Evolutionary conservation across 2,329 filamentous ascomycete genomes (phyloP), one percentile per base, ranked within the genome.

Genomic region (Ilyonectria robusta): DNA sequence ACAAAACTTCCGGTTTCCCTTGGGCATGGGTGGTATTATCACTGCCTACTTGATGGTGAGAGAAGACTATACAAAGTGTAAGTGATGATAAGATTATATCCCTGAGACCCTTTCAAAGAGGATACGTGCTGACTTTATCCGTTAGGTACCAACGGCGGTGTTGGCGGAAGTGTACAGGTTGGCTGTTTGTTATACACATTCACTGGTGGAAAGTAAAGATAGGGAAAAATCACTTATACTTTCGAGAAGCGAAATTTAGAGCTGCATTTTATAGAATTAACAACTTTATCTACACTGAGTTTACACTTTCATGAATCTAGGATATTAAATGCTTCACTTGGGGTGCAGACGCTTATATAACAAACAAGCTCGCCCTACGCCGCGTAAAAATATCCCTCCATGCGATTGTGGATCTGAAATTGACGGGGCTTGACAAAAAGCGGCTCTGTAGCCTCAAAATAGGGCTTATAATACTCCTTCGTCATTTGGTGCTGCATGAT

Each of bases 1-100:
- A 54, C 67, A 71, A 53, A 58, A 64, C 57, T 72, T 71, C 37
- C 44, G 64, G 5, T 69, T 69, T 56, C 72, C 72, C 17, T 57
- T 72, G 6, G 72, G 70, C 10, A 58, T 55, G 29, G 55, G 56
- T 1, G 68, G 67, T 37, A 15, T 21, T 5, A 62, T 73, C 44
- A 75, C 72, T 2, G 67, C 70, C 15, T 73, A 71, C 59, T 48
- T 70, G 54, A 62, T 70, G 5, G 59, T 72, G 5, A 59, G 71
- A 23, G 70, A 73, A 59, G 58, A 69, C 26, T 75, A 70, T 66
- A 72, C 70, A 37, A 73, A 70, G 42, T 75, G 70, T 51, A 51
- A 33, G 72, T 50, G 69, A 70, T 67, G 13, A 29, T 4, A 42
- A 7, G 4, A 9, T 42, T 15, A 17, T 13, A 6, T 37, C 40